A percentile compares a stretch with the other conserved stretches of the same genome.
Conservation (phyloP, 2,329 filamentous ascomycete genomes). For the Dothiorella sarmentorum region DNA sequence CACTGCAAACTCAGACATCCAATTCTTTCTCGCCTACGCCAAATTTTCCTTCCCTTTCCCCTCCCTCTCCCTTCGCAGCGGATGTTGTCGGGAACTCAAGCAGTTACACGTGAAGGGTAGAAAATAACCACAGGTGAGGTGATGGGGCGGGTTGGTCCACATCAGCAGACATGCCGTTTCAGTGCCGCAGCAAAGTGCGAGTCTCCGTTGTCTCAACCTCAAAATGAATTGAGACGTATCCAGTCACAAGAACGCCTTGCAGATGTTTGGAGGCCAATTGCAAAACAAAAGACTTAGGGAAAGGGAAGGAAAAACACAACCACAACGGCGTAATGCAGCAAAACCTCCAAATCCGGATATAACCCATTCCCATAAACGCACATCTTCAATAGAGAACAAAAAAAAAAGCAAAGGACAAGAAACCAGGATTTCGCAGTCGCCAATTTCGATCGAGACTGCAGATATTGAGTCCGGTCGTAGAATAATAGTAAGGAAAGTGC, state of each 20-base stretch:
- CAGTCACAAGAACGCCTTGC: slow-evolving; percentile 13
- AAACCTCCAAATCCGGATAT: slow-evolving; percentile 14
- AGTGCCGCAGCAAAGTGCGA: slow-evolving; percentile 7
- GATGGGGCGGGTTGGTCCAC: not conserved
- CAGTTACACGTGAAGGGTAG: not conserved
- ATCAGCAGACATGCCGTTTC: slow-evolving; percentile 11
- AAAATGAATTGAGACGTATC: slow-evolving; percentile 8
- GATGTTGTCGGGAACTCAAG: not conserved
- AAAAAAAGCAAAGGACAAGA: not conserved
- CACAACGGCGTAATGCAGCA: not conserved
- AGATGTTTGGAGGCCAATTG: slow-evolving; percentile 9
- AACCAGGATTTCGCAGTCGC: not conserved
- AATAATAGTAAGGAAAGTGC: not conserved
- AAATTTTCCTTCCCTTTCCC: not conserved
- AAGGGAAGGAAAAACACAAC: not conserved
- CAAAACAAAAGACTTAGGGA: not conserved
- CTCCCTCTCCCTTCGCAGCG: not conserved
- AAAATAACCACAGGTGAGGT: not conserved
- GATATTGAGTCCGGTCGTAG: not conserved
- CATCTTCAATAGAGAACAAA: slow-evolving; percentile 9
- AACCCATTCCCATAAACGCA: slow-evolving; percentile 13
- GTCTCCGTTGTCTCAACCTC: not conserved
- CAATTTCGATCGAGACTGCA: not conserved
- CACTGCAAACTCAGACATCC: slow-evolving; percentile 3
- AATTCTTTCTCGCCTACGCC: slow-evolving; percentile 8